These are phyloP conservation scores for Amanita polypyramis DNA, from an alignment of 768 basidiomycete species.

Conservation along the genomic window DNA sequence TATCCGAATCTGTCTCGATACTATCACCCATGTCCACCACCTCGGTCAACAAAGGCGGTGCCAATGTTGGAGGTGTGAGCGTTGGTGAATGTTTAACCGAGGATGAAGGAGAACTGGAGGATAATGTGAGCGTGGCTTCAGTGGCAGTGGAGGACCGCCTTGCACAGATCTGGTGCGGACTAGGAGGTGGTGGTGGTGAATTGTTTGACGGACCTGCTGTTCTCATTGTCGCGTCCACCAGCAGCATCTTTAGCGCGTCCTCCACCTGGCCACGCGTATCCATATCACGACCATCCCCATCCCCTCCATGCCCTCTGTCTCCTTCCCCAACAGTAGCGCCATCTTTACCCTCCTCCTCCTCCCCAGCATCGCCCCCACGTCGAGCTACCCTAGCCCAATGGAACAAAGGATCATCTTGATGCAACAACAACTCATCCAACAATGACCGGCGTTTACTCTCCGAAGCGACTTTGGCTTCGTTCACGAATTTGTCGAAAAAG, in stretches of 20 bases:
- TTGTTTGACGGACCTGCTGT: too few relatives aligned
- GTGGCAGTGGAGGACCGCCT: too few relatives aligned
- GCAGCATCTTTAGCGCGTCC: neutral
- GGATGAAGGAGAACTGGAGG: constrained; percentile 19
- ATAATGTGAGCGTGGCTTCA: constrained; percentile 6
- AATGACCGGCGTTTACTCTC: constrained; percentile 42
- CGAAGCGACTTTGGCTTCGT: constrained; percentile 43
- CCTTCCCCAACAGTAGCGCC: neutral
- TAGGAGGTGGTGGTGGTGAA: neutral
- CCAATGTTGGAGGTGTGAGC: constrained; percentile 23
- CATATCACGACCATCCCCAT: neutral
- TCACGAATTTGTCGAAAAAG: constrained; percentile 55
- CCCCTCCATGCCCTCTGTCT: neutral
- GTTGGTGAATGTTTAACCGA: constrained; percentile 18
- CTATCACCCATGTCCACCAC: neutral
- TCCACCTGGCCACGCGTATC: neutral
- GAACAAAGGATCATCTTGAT: constrained; percentile 65
- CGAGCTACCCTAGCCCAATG: constrained; percentile 26
- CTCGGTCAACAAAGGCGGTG: constrained; percentile 25
- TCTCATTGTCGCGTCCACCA: neutral
- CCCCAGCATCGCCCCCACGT: neutral
- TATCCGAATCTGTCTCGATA: too few relatives aligned
- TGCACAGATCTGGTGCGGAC: too few relatives aligned
- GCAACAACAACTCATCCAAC: constrained; percentile 52
- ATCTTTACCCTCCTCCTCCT: neutral